Conservation (phyloP, 2,329 filamentous ascomycete genomes). For the Sporothrix euskadiensis region DNA sequence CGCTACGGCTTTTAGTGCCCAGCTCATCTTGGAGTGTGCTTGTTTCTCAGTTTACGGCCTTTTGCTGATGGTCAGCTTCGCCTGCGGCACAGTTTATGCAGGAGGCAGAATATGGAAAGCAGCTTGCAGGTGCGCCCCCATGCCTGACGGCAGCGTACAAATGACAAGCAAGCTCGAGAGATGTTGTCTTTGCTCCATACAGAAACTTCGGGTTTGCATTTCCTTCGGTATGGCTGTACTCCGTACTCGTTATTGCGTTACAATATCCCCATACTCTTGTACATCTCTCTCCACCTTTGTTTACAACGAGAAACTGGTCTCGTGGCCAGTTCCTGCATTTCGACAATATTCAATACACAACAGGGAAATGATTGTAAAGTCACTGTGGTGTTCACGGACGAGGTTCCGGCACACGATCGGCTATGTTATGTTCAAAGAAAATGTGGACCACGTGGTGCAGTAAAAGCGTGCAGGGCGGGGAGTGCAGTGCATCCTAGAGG, state of each 20-base stretch:
- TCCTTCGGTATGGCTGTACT: not conserved
- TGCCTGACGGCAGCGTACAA: not conserved
- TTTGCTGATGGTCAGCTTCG: not conserved
- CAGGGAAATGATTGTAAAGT: not conserved
- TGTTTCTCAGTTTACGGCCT: not conserved
- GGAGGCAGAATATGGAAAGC: not conserved
- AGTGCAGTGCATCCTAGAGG: not conserved
- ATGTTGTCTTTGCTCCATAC: no score
- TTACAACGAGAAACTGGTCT: not conserved
- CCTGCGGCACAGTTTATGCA: conserved; percentile 18
- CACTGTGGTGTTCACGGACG: not conserved
- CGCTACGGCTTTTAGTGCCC: not conserved
- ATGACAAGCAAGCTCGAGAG: not conserved
- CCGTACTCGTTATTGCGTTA: not conserved
- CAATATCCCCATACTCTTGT: not conserved
- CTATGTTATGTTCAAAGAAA: not conserved
- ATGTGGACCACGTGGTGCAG: conserved; percentile 21
- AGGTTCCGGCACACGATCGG: not conserved
- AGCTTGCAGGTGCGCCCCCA: conserved; percentile 14
- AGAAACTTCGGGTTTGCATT: not conserved
- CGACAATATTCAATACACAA: not conserved
- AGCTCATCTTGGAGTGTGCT: not conserved
- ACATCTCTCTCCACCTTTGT: not conserved
- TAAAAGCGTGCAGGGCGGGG: not conserved
- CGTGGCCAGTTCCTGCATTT: conserved; percentile 27